These are phyloP conservation scores for Phytophthora aleatoria DNA, from an alignment of 352 stramenopile genomes.

Conservation along the genomic window DNA sequence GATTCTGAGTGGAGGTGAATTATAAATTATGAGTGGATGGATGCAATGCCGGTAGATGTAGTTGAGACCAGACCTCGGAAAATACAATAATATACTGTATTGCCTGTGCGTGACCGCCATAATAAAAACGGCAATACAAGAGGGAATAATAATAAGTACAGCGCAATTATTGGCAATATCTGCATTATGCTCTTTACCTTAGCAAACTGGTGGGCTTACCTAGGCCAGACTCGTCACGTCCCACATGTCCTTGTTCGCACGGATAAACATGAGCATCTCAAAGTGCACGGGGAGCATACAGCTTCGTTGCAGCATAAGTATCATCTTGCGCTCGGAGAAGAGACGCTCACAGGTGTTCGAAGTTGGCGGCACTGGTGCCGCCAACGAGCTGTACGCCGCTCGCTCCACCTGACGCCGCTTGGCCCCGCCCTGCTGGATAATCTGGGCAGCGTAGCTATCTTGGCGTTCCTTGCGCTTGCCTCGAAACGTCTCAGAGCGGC, in stretches of 20 bases:
- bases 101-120: background rate
- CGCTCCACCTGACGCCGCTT: background rate
- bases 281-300: background rate
- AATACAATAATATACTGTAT: slow-evolving; percentile 1
- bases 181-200: background rate
- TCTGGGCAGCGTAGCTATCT: background rate
- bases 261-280: background rate
- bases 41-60: too few species aligned
- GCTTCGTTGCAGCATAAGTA: background rate
- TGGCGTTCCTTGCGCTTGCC: background rate
- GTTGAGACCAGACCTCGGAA: background rate
- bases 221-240: background rate
- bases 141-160: too few species aligned
- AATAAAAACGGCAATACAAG: slow-evolving; percentile 1
- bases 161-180: background rate
- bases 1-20: too few species aligned
- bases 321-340: background rate
- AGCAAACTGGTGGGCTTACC: background rate
- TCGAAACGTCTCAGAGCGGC: background rate
- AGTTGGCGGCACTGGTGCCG: background rate
- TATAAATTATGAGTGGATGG: too few species aligned
- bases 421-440: background rate
- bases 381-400: background rate
- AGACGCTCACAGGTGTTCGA: background rate
- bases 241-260: background rate